Percentiles rank a stretch among this genome's conserved stretches.
Evolutionary conservation across 1,284 basidiomycete species (phyloP).

Genomic region (Ceratobasidium sp.): DNA sequence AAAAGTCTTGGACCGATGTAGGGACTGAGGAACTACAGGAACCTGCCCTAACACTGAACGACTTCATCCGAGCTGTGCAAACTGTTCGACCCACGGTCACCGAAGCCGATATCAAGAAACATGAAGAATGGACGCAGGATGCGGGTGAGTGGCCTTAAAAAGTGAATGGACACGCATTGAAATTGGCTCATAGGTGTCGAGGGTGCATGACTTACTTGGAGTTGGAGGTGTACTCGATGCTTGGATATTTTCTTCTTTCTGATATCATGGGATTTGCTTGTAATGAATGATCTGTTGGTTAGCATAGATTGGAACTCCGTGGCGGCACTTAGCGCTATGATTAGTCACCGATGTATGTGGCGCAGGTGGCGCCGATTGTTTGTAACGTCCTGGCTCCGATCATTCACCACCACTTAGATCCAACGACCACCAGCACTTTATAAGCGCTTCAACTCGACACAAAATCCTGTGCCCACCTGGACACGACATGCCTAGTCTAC

Average conservation of each 20-base stretch:
- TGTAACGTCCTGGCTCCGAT: no score
- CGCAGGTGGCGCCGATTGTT: neutral
- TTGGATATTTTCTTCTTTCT: conserved; percentile 6
- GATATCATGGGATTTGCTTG: conserved; percentile 13
- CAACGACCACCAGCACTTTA: neutral
- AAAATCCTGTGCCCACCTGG: no score
- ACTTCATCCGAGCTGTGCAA: conserved; percentile 86
- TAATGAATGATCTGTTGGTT: neutral
- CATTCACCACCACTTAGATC: neutral
- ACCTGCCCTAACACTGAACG: conserved; percentile 75
- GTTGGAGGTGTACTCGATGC: no score
- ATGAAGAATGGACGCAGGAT: conserved; percentile 92
- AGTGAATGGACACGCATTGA: neutral
- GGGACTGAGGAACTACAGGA: conserved; percentile 89
- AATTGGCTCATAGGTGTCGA: conserved; percentile 7
- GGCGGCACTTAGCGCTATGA: neutral
- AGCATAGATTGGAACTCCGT: neutral
- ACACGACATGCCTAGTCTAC: neutral
- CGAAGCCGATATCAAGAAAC: conserved; percentile 84
- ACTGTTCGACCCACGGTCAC: conserved; percentile 89
- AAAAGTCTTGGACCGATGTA: conserved; percentile 93
- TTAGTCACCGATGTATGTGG: neutral
- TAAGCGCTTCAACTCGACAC: neutral
- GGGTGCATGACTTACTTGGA: conserved; percentile 10
- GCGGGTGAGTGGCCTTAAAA: conserved; percentile 55